phyloP scores from a whole-genome alignment of 805 yeast genomes.

The Ascoidea asiatica region DNA sequence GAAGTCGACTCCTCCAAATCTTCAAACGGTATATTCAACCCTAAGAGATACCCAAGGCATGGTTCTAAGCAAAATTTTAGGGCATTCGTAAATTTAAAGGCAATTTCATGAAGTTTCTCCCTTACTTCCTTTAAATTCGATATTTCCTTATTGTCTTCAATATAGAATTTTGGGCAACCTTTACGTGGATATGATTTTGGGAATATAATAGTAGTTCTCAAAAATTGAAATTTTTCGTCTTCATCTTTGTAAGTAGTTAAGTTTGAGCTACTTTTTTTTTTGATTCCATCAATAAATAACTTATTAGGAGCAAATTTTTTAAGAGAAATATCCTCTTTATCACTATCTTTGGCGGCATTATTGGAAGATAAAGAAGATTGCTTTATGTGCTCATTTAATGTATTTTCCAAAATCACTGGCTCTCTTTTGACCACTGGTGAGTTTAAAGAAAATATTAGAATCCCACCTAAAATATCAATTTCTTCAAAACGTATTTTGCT shows the following conservation, averaged over 20 bases:
- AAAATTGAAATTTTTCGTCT: slow-evolving; percentile 20
- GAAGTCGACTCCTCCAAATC: background rate
- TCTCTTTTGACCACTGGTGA: slow-evolving; percentile 55
- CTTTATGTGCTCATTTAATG: slow-evolving; percentile 16
- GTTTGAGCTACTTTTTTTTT: background rate
- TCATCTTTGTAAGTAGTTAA: background rate
- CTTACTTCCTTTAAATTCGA: slow-evolving; percentile 38
- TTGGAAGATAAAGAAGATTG: background rate
- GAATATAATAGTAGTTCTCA: slow-evolving; percentile 57
- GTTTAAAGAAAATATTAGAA: slow-evolving; percentile 56
- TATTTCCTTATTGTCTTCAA: slow-evolving; percentile 74
- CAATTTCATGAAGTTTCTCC: slow-evolving; percentile 37
- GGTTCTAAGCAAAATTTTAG: slow-evolving; percentile 69
- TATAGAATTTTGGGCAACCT: slow-evolving; percentile 35
- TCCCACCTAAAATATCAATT: slow-evolving; percentile 81
- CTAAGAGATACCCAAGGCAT: slow-evolving; percentile 36
- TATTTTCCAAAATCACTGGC: slow-evolving; percentile 26
- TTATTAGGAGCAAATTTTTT: no score
- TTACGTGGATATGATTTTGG: slow-evolving; percentile 62
- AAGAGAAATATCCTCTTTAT: background rate
- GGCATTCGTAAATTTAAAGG: slow-evolving; percentile 38
- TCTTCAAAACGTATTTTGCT: slow-evolving; percentile 88
- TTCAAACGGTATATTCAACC: background rate
- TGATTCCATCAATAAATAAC: background rate
- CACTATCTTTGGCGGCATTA: background rate